Conservation (phyloP, 768 basidiomycete genomes). For the Russula foetens region DNA sequence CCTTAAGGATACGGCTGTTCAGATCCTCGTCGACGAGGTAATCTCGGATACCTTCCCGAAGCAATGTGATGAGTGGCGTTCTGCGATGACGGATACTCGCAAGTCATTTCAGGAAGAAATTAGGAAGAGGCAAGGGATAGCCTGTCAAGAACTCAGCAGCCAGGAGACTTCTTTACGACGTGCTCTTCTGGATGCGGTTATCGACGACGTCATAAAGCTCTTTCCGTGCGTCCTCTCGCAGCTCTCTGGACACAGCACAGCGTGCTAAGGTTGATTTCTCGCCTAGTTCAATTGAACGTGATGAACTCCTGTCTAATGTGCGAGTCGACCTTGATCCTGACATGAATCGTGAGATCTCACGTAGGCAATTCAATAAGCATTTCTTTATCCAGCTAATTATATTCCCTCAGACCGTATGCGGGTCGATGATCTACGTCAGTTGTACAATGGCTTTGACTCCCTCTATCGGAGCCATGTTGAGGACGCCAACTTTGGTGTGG, state of each 20-base stretch:
- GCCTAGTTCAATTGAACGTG: not conserved
- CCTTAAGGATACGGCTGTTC: not conserved
- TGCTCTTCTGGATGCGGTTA: not conserved
- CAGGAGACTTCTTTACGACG: not conserved
- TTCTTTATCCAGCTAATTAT: not conserved
- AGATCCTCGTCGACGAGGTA: not conserved
- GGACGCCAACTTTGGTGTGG: not conserved
- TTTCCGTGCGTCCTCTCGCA: not conserved
- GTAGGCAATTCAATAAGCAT: not conserved
- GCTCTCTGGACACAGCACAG: too few species aligned
- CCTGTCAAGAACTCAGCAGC: not conserved
- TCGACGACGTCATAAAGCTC: not conserved
- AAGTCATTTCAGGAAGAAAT: not conserved
- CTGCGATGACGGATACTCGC: not conserved
- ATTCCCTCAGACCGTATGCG: not conserved
- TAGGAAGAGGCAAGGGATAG: not conserved
- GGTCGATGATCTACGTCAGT: not conserved
- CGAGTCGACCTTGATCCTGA: not conserved
- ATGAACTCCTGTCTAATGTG: not conserved
- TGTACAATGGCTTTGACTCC: not conserved
- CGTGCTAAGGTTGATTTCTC: not conserved
- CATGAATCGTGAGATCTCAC: not conserved
- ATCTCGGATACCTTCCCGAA: not conserved
- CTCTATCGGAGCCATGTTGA: not conserved
- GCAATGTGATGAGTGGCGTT: not conserved